Conservation (phyloP, 1,284 basidiomycete genomes). For the Ceratobasidium sp. region DNA sequence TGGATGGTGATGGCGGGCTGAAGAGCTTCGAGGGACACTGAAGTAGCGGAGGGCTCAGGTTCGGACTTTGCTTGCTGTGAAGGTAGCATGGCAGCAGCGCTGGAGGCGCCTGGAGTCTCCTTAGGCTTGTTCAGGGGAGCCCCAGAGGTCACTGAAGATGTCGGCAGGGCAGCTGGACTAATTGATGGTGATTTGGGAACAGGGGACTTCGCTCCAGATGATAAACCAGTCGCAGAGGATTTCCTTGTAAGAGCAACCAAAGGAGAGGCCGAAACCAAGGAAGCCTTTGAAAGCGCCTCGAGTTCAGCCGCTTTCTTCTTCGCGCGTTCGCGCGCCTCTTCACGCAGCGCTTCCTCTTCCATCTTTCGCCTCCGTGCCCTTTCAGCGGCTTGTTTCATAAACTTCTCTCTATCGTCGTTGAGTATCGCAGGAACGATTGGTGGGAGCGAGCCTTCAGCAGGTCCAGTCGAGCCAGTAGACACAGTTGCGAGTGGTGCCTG, state of each 20-base stretch:
- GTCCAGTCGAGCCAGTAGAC: conserved; percentile 22
- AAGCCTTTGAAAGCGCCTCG: conserved; percentile 77
- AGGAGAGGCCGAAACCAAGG: conserved; percentile 33
- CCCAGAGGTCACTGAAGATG: not conserved
- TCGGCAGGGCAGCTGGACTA: conserved; percentile 5
- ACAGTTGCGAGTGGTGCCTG: conserved; percentile 22
- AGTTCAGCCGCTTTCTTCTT: conserved; percentile 87
- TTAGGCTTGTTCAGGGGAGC: not conserved
- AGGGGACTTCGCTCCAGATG: conserved; percentile 32
- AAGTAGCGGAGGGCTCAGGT: conserved; percentile 20
- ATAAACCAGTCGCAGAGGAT: not conserved
- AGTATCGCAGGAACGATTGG: conserved; percentile 56
- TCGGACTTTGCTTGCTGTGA: conserved; percentile 32
- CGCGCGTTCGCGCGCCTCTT: conserved; percentile 86
- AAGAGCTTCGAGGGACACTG: not conserved
- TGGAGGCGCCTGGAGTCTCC: not conserved
- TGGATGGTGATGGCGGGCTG: not conserved
- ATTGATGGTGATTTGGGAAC: conserved; percentile 27
- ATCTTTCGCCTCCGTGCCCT: conserved; percentile 83
- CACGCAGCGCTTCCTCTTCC: conserved; percentile 88
- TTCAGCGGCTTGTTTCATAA: conserved; percentile 92
- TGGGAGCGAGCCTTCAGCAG: conserved; percentile 52
- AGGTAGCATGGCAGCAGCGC: not conserved
- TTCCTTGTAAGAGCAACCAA: conserved; percentile 29
- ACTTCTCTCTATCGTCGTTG: conserved; percentile 75